These are phyloP conservation scores for Mycosphaerella sp. DNA, from an alignment of 2,329 filamentous ascomycete species.

Conservation along the genomic window DNA sequence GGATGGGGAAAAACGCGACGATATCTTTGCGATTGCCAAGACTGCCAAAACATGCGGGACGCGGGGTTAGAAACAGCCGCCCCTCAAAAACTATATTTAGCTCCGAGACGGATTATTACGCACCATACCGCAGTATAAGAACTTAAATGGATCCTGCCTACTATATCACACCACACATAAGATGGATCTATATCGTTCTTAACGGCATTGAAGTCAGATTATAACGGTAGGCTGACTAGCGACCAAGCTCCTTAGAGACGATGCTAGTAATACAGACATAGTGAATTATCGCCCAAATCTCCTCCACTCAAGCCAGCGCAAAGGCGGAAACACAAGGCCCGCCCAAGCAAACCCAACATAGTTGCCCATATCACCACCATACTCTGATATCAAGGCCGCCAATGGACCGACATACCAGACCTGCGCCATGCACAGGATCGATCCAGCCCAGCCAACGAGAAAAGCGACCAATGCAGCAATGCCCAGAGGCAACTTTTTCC, in stretches of 20 bases:
- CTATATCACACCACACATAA: too few relatives aligned
- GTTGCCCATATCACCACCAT: constrained; percentile 56
- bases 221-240: too few relatives aligned
- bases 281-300: constrained; percentile 41
- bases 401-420: constrained; percentile 63
- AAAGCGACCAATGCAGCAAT: constrained; percentile 57
- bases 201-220: too few relatives aligned
- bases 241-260: too few relatives aligned
- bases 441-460: constrained; percentile 58
- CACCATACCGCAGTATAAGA: too few relatives aligned
- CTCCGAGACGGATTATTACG: too few relatives aligned
- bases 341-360: constrained; percentile 58
- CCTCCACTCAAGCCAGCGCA: constrained; percentile 49
- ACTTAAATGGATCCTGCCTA: too few relatives aligned
- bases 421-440: constrained; percentile 63
- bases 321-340: constrained; percentile 50
- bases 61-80: too few relatives aligned
- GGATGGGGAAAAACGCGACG: constrained; percentile 2
- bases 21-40: constrained; percentile 2
- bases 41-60: constrained; percentile 7
- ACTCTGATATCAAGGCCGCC: constrained; percentile 51
- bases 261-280: too few relatives aligned
- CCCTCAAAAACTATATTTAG: too few relatives aligned
- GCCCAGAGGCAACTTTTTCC: constrained; percentile 54
- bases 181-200: too few relatives aligned